Evolutionary conservation across 139 green algal species (phyloP).

Genomic region (Picochlorum sp.): DNA sequence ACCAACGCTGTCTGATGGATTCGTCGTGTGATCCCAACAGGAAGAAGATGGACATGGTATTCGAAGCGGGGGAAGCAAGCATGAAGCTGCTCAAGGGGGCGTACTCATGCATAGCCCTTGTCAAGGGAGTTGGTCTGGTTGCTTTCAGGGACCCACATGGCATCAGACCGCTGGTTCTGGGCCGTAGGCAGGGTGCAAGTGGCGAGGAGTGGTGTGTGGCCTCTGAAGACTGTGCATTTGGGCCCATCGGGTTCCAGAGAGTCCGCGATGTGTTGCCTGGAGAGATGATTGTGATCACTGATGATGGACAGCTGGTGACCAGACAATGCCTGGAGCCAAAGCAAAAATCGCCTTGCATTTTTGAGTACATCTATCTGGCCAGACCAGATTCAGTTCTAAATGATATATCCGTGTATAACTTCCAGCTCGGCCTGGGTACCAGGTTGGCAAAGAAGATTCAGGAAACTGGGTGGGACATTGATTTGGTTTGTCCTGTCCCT

Average conservation of each 20-base stretch:
- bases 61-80: slow-evolving; percentile 65
- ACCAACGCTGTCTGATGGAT: slow-evolving; percentile 68
- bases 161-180: slow-evolving; percentile 91
- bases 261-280: slow-evolving; percentile 85
- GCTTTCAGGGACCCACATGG: slow-evolving; percentile 93
- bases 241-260: slow-evolving; percentile 89
- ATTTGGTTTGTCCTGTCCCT: slow-evolving; percentile 88
- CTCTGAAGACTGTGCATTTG: slow-evolving; percentile 95
- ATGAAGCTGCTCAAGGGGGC: slow-evolving; percentile 82
- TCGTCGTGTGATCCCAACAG: slow-evolving; percentile 57
- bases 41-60: slow-evolving; percentile 72
- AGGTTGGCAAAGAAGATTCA: slow-evolving; percentile 70
- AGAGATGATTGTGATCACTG: slow-evolving; percentile 90
- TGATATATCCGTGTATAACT: slow-evolving; percentile 94
- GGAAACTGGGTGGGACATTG: slow-evolving; percentile 72
- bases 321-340: slow-evolving; percentile 41
- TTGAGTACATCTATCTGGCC: slow-evolving; percentile 99
- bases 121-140: slow-evolving; percentile 89
- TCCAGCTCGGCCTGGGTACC: slow-evolving; percentile 76
- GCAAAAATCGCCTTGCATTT: slow-evolving; percentile 81
- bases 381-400: slow-evolving; percentile 86
- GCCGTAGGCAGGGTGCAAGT: slow-evolving; percentile 30
- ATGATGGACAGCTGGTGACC: slow-evolving; percentile 62
- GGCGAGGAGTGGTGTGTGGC: slow-evolving; percentile 86
- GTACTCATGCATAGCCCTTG: slow-evolving; percentile 84